Base-by-base conservation (phyloP, 1,139 yeast species). In the Saccharomyces pastorianus region DNA sequence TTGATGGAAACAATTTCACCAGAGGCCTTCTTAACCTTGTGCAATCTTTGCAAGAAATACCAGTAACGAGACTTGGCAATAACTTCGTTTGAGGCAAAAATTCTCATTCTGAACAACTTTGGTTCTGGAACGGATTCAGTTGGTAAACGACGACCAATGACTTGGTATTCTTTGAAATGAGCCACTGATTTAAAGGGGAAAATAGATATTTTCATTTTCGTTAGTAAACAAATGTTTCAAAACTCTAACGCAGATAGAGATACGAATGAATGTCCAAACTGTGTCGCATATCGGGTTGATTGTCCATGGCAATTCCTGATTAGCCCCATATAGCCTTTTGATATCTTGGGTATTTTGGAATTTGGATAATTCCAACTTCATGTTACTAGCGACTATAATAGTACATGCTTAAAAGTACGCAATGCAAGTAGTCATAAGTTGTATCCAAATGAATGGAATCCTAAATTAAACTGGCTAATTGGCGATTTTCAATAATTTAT, bases 51-150 rank as follows among this genome's bases (percentile, higher is more conserved):
- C 82, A 93, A 86, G 84, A 93, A 93, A 84, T 93, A 93, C 99
- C 99, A 93, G 96, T 89, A 93, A 83, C 99, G 93, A 73, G 99
- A 93, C 86, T 93, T 93, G 76, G 99, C 99, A 77, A 93, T 96
- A 77, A 93, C 98, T 71, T 84, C 87, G 83, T 93, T 93, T 73
- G 96, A 95, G 74, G 99, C 99, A 79, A 93, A 93, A 81, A 93
- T 89, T 85, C 96, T 90, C 98, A 93, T 93, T 79, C 99, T 90
- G 96, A 85, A 93, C 82, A 93, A 88, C 85, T 91, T 93, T 80
- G 99, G 99, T 82, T 90, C 96, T 74, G 98, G 96, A 75, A 87
- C 96, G 74, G 91, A 81, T 80, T 90, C 98, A 74, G 96, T 90
- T 71, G 99, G 99, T 79, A 93, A 90, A 82, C 95, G 96, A 81